Percentiles rank a stretch among this genome's conserved stretches.
These are phyloP conservation scores for Blastomyces emzantsi DNA, from an alignment of 2,329 filamentous ascomycete genomes.

Conservation along the genomic window DNA sequence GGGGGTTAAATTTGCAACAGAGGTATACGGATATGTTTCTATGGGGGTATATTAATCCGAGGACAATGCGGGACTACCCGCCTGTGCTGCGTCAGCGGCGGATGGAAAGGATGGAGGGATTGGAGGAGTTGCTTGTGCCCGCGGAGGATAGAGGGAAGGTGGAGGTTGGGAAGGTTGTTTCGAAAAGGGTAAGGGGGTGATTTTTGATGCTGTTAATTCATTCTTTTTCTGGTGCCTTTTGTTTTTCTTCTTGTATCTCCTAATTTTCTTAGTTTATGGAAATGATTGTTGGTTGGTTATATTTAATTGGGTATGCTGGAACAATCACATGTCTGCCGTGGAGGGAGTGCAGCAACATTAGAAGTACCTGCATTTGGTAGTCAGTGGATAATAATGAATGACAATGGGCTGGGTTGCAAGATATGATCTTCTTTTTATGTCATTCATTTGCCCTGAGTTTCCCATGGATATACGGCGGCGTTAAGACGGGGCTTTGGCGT, in stretches of 20 bases:
- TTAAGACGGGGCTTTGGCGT: not conserved
- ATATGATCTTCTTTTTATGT: no score
- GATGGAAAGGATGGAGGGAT: constrained; percentile 35
- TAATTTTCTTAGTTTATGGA: no score
- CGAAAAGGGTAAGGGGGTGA: constrained; percentile 8
- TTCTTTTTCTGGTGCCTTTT: not conserved
- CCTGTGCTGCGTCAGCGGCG: constrained; percentile 46
- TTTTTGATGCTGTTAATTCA: not conserved
- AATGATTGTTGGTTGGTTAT: not conserved
- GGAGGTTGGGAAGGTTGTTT: constrained; percentile 5
- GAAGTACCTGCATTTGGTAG: no score
- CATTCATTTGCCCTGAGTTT: no score
- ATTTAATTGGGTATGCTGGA: not conserved
- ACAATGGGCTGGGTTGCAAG: no score
- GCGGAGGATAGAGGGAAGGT: constrained; percentile 7
- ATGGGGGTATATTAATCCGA: constrained; percentile 53
- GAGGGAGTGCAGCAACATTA: no score
- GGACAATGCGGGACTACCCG: constrained; percentile 44
- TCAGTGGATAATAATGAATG: no score
- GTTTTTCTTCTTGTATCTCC: not conserved
- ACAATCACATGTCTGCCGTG: no score
- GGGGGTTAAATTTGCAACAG: constrained; percentile 46
- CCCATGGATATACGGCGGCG: no score
- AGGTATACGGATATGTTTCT: constrained; percentile 50
- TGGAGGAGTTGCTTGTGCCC: constrained; percentile 12